Conservation (phyloP, 1,284 basidiomycete species). For the Trametes hirsuta region DNA sequence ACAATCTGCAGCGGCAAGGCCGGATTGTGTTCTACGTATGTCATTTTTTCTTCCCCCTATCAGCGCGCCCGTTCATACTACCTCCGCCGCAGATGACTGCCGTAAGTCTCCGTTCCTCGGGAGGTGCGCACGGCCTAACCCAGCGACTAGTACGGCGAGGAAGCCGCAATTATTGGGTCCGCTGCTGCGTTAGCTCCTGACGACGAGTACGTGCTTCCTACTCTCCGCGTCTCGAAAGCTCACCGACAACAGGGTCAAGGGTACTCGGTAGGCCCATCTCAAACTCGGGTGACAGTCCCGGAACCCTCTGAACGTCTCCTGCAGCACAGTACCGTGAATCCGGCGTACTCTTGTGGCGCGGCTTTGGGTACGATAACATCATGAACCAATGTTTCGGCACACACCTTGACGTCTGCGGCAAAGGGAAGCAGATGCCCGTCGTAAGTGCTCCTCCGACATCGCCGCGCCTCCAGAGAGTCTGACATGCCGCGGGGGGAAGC, state of each 20-base stretch:
- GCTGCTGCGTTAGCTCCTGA: conserved; percentile 83
- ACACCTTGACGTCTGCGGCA: conserved; percentile 78
- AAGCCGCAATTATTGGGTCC: conserved; percentile 89
- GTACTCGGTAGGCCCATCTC: conserved; percentile 55
- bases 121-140: conserved; percentile 11
- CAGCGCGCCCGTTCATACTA: not conserved
- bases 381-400: conserved; percentile 94
- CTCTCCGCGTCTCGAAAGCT: conserved; percentile 1
- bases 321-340: conserved; percentile 87
- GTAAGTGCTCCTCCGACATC: conserved; percentile 42
- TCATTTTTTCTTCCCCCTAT: conserved; percentile 16
- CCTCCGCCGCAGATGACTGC: conserved; percentile 21
- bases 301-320: not conserved
- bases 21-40: conserved; percentile 93
- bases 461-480: not conserved
- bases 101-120: conserved; percentile 6
- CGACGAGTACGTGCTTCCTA: conserved; percentile 74
- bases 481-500: conserved; percentile 45
- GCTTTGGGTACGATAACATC: conserved; percentile 70
- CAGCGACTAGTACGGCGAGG: conserved; percentile 77
- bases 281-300: not conserved
- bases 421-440: conserved; percentile 89
- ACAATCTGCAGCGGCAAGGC: conserved; percentile 92
- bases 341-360: conserved; percentile 89
- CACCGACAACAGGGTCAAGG: conserved; percentile 37